Conservation (phyloP, 768 basidiomycete species). For the Artomyces pyxidatus region DNA sequence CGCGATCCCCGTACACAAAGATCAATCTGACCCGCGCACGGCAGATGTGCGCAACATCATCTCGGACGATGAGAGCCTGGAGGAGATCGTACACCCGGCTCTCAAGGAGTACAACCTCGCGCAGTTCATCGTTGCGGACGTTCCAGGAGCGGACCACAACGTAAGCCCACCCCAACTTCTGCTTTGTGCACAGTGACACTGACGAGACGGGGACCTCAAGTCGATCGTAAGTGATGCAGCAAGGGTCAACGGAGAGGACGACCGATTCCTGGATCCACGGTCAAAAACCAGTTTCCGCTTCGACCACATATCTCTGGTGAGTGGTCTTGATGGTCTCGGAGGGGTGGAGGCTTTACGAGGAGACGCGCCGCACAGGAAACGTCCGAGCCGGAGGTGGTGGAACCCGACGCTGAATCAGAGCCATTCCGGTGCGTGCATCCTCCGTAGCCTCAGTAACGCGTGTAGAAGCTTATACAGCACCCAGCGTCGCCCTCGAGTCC, state of each 20-base stretch:
- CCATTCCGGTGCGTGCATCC: conserved; percentile 58
- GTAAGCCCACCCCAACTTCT: too few species aligned
- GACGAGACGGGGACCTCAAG: conserved; percentile 31
- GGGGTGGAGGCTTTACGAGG: neutral
- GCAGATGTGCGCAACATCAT: conserved; percentile 88
- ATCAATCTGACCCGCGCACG: neutral
- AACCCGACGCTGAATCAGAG: conserved; percentile 59
- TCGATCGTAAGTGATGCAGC: conserved; percentile 76
- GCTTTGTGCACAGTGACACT: too few species aligned
- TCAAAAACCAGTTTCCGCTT: conserved; percentile 73
- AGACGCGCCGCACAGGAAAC: conserved; percentile 50
- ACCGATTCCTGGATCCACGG: conserved; percentile 79
- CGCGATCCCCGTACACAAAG: neutral
- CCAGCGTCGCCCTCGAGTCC: conserved; percentile 63
- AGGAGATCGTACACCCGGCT: conserved; percentile 69
- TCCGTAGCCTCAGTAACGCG: neutral
- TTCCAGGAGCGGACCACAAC: conserved; percentile 70
- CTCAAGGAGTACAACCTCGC: conserved; percentile 79
- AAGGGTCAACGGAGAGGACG: conserved; percentile 42
- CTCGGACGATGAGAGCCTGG: conserved; percentile 76
- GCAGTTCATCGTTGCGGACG: conserved; percentile 82
- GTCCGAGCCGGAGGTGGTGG: conserved; percentile 57
- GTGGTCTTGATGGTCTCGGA: conserved; percentile 20
- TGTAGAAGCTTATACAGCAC: neutral
- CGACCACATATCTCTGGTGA: conserved; percentile 77